Base-by-base conservation (phyloP, 2,329 filamentous ascomycete genomes). In the Periglandula ipomoeae region DNA sequence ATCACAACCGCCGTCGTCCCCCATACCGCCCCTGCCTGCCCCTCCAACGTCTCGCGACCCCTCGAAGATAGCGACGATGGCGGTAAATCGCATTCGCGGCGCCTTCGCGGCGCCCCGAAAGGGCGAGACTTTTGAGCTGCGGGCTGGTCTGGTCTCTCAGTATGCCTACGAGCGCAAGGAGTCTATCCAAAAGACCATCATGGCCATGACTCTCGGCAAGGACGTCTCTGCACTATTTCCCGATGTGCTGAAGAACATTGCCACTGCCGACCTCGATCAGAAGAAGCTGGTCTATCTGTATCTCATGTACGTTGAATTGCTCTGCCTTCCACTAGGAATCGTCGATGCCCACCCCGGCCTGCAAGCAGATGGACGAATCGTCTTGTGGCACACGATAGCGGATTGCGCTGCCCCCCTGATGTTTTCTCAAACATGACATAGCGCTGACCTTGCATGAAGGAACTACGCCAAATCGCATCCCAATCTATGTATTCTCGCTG, bases 251-350 rank as follows among this genome's bases (percentile, higher is more conserved):
- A 98, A 98, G 78, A 98, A 98, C 64, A 98, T 98, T 68, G 93
- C 93, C 50, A 98, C 93, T 1, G 75, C 71, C 41, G 93, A 98
- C 63, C 72, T 98, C 54, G 93, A 98, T 66, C 93, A 98, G 75
- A 98, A 98, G 81, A 98, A 98, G 76, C 85, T 98, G 57, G 93
- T 98, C 17, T 98, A 98, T 64, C 76, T 98, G 43, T 98, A 98
- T 65, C 75, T 98, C 52, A 98, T 98, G 93, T 94, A 35, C 30
- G 13, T 43, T 17, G 24, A 39, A 41, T 15, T 32, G 23, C 5
- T 41, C 11, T 9, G 15, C 30, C 8, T 32, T 2, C 30, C n/a
- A n/a, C n/a, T 32, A 11, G 30, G 15, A 34, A 26, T 13, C 8
- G 9, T 9, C 24, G 15, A 24, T 34, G 15, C 9, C 23, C 26